These are phyloP conservation scores for Raphanus hybrid DNA, from an alignment of 441 rosid species.

Conservation along the genomic window DNA sequence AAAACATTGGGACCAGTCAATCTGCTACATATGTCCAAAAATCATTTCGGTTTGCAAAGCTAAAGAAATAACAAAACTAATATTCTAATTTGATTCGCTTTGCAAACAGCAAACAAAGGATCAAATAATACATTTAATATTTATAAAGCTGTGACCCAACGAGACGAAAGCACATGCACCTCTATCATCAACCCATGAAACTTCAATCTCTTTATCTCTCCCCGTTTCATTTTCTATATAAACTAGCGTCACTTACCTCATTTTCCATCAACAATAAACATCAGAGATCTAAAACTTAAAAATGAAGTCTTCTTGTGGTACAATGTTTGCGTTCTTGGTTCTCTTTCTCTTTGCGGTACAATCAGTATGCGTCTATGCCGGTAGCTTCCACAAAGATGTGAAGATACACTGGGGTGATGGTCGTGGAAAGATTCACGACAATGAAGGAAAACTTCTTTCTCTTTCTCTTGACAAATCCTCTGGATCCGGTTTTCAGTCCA, in stretches of 20 bases:
- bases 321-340: constrained; percentile 28
- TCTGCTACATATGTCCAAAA: constrained; percentile 33
- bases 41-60: constrained; percentile 23
- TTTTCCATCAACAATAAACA: constrained; percentile 35
- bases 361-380: constrained; percentile 19
- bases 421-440: constrained; percentile 28
- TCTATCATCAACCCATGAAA: constrained; percentile 18
- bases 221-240: constrained; percentile 30
- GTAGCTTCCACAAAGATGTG: constrained; percentile 49
- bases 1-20: constrained; percentile 37
- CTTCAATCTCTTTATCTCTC: constrained; percentile 27
- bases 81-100: neutral
- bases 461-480: constrained; percentile 54
- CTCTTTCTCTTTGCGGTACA: constrained; percentile 31
- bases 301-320: constrained; percentile 29
- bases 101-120: constrained; percentile 29
- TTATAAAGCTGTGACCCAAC: constrained; percentile 22
- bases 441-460: constrained; percentile 29
- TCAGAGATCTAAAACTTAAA: constrained; percentile 23
- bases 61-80: neutral
- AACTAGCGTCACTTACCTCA: constrained; percentile 17
- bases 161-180: constrained; percentile 39
- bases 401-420: constrained; percentile 42
- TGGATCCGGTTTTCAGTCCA: constrained; percentile 66
- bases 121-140: constrained; percentile 21